phyloP scores from a whole-genome alignment of 192 early-diverging fungal genomes.

The Spizellomyces sp. region DNA sequence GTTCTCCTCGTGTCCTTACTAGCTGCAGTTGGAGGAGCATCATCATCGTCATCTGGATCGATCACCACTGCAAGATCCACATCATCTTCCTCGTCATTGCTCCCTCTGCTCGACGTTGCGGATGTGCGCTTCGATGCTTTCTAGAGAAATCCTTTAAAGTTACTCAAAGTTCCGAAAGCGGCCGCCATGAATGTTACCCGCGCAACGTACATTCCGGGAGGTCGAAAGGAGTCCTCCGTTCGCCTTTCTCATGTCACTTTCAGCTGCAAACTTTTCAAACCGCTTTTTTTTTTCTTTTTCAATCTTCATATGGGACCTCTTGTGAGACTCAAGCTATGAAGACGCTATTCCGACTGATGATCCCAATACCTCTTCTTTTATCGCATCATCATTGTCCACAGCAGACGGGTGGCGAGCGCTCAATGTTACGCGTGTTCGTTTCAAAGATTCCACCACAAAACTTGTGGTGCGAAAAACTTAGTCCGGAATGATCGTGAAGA shows the following conservation, averaged over 20 bases:
- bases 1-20: neutral
- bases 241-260: neutral
- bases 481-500: neutral
- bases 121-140: neutral
- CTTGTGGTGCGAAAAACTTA: neutral
- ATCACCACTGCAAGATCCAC: neutral
- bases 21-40: neutral
- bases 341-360: too few relatives aligned
- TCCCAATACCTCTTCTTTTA: slow-evolving; percentile 10
- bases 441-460: slow-evolving; percentile 28
- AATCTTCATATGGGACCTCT: neutral
- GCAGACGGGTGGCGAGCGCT: neutral
- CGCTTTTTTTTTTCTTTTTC: slow-evolving; percentile 12
- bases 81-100: neutral
- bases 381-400: slow-evolving; percentile 3
- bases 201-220: too few relatives aligned
- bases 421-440: slow-evolving; percentile 19
- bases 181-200: too few relatives aligned
- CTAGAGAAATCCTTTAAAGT: too few relatives aligned
- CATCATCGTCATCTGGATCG: neutral
- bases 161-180: too few relatives aligned
- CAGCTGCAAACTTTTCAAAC: slow-evolving; percentile 13
- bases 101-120: neutral
- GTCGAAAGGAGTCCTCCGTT: too few relatives aligned
- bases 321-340: too few relatives aligned